These are phyloP conservation scores for Colletotrichum sp. DNA, from an alignment of 2,329 filamentous ascomycete genomes.

Conservation along the genomic window DNA sequence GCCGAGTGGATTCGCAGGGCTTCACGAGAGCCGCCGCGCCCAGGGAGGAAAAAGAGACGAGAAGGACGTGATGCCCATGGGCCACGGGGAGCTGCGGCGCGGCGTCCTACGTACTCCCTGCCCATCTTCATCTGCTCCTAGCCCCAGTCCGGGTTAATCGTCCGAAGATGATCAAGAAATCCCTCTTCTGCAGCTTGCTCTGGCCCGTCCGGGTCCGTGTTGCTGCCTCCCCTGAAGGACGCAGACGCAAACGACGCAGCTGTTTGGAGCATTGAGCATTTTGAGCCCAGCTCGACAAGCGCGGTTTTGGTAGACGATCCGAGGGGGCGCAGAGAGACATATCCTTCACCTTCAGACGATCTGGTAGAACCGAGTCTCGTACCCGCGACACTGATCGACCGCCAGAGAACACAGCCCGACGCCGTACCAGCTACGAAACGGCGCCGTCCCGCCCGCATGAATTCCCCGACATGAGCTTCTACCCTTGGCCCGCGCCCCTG, in stretches of 20 bases:
- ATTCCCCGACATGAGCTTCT: not conserved
- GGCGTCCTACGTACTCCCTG: conserved; percentile 5
- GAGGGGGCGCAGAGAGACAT: not conserved
- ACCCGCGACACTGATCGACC: conserved; percentile 12
- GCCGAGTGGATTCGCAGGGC: conserved; percentile 11
- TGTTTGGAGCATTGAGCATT: conserved; percentile 1
- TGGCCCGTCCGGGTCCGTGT: conserved; percentile 1
- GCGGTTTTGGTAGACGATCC: not conserved
- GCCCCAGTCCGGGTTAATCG: not conserved
- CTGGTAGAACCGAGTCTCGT: conserved; percentile 18
- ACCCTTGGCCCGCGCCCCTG: not conserved
- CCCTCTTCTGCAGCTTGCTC: not conserved
- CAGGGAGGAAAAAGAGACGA: not conserved
- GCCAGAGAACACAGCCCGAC: not conserved
- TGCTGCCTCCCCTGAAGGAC: conserved; percentile 6
- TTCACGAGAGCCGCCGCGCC: conserved; percentile 10
- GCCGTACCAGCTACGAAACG: conserved; percentile 19
- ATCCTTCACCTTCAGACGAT: conserved; percentile 12
- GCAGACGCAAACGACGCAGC: not conserved
- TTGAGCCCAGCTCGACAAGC: not conserved
- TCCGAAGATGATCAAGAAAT: conserved; percentile 6
- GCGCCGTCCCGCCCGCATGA: conserved; percentile 9
- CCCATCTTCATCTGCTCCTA: conserved; percentile 4
- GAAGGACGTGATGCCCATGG: not conserved
- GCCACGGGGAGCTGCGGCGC: not conserved